phyloP scores from a whole-genome alignment of 2,329 filamentous ascomycete species.

The Dryadomyces quercivorus region DNA sequence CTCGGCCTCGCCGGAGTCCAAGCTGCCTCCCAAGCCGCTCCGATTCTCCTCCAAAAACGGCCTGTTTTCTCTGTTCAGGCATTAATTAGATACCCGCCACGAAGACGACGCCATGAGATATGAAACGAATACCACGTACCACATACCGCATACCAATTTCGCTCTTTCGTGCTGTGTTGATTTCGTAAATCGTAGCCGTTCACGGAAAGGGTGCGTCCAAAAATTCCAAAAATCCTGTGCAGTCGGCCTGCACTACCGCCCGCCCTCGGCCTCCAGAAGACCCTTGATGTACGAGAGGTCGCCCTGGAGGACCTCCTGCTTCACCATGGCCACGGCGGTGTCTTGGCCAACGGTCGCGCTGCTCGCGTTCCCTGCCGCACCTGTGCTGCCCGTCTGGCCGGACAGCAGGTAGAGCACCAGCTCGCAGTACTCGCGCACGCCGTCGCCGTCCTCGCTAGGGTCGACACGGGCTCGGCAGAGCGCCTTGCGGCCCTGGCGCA shows the following conservation, averaged over 20 bases:
- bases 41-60: slow-evolving; percentile 20
- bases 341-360: slow-evolving; percentile 19
- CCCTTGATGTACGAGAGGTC: slow-evolving; percentile 39
- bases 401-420: slow-evolving; percentile 38
- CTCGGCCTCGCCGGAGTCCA: neutral
- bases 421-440: slow-evolving; percentile 47
- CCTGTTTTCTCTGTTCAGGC: slow-evolving; percentile 33
- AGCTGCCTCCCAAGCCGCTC: slow-evolving; percentile 17
- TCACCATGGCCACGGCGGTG: slow-evolving; percentile 17
- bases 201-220: too few species aligned
- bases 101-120: neutral
- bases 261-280: slow-evolving; percentile 33
- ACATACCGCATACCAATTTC: neutral
- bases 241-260: slow-evolving; percentile 10
- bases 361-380: slow-evolving; percentile 12
- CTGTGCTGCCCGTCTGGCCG: slow-evolving; percentile 11
- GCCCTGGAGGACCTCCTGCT: slow-evolving; percentile 31
- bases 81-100: slow-evolving; percentile 15
- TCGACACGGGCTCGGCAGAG: slow-evolving; percentile 37
- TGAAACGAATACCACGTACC: neutral
- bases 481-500: slow-evolving; percentile 41
- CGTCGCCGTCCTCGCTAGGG: slow-evolving; percentile 44
- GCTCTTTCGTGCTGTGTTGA: neutral
- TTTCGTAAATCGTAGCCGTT: neutral
- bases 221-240: too few species aligned